phyloP scores from a whole-genome alignment of 768 basidiomycete genomes.

The Dentipellis fragilis region DNA sequence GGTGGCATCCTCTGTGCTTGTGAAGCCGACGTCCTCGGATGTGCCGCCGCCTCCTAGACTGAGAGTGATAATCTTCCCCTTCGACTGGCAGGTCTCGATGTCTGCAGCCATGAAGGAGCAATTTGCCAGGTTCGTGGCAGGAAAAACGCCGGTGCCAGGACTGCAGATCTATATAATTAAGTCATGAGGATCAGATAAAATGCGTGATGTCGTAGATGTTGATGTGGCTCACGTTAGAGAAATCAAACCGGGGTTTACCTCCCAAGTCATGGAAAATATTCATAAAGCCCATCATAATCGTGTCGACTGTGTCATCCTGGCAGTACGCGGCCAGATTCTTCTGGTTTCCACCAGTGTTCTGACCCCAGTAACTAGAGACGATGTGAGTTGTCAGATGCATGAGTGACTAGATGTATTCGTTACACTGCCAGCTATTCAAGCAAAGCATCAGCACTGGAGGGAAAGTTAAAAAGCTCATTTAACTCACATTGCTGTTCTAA shows the following conservation, averaged over 20 bases:
- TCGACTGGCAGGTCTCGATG: background rate
- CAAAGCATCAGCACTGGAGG: background rate
- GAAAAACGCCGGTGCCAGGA: background rate
- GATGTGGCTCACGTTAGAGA: background rate
- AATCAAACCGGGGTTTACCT: background rate
- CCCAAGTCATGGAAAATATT: background rate
- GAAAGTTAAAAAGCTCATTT: background rate
- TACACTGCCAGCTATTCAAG: background rate
- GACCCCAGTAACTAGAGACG: background rate
- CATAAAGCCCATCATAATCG: background rate
- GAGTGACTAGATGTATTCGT: background rate
- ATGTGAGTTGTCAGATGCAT: background rate
- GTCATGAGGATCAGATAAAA: background rate
- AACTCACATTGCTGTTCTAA: background rate
- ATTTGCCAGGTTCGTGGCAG: background rate
- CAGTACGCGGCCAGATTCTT: background rate
- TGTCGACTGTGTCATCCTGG: background rate
- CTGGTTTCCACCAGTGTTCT: background rate
- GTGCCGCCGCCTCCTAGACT: background rate
- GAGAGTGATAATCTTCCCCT: background rate
- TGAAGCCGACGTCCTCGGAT: background rate
- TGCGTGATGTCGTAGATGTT: background rate
- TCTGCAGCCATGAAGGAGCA: background rate
- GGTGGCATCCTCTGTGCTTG: constrained; percentile 16
- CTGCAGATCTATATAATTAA: background rate